A percentile compares a stretch with the other conserved stretches of the same genome.
These are phyloP conservation scores for Decorospora gaudefroyi DNA, from an alignment of 2,329 filamentous ascomycete genomes.

Conservation along the genomic window DNA sequence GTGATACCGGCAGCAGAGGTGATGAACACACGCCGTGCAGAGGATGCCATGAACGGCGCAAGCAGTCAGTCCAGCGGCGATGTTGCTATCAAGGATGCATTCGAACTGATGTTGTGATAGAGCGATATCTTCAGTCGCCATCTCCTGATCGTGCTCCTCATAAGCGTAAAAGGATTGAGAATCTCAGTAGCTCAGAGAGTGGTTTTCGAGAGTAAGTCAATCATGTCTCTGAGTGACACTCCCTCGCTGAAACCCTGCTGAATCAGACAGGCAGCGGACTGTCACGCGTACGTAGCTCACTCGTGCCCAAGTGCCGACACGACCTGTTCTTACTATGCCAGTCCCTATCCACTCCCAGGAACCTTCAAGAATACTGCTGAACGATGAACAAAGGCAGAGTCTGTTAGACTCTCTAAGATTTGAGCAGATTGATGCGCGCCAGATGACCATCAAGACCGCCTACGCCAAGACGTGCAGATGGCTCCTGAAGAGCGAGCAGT, in stretches of 20 bases:
- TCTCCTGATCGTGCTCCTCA: conserved; percentile 6
- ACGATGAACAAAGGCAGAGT: neutral
- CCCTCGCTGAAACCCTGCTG: neutral
- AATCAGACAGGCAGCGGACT: conserved; percentile 4
- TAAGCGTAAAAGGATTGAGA: conserved; percentile 7
- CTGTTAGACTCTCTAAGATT: conserved; percentile 47
- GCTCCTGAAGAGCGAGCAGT: conserved; percentile 46
- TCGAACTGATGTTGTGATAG: conserved; percentile 4
- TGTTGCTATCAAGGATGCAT: neutral
- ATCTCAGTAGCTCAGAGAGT: conserved; percentile 1
- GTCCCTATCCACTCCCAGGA: too few species aligned
- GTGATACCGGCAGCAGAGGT: conserved; percentile 16
- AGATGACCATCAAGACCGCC: conserved; percentile 46
- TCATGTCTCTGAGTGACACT: neutral
- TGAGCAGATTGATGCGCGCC: conserved; percentile 48
- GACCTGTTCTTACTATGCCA: too few species aligned
- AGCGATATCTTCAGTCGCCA: conserved; percentile 1
- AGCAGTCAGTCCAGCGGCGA: conserved; percentile 7
- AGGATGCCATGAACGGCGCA: conserved; percentile 10
- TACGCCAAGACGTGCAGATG: conserved; percentile 50
- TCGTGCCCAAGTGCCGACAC: too few species aligned
- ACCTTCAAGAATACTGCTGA: neutral
- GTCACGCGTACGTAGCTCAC: conserved; percentile 11
- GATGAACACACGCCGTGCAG: conserved; percentile 7
- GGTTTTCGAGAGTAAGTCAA: conserved; percentile 7